phyloP scores from a whole-genome alignment of 176 grass and related monocot genomes.

The Sorghum bicolor region DNA sequence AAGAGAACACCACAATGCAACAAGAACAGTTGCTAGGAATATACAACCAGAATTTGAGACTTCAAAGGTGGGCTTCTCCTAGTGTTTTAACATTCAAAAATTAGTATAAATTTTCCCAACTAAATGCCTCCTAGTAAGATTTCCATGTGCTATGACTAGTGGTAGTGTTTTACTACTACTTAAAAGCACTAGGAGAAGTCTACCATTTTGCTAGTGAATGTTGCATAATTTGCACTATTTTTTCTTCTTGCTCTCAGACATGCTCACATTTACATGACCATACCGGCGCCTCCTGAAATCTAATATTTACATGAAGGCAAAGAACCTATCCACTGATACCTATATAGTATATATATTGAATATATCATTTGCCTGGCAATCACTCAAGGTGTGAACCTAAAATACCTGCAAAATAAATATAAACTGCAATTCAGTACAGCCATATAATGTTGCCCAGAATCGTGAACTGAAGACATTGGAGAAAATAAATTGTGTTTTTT shows the following conservation, averaged over 20 bases:
- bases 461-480: too few species aligned
- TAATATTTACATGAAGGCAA: slow-evolving; percentile 34
- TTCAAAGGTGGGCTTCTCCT: too few species aligned
- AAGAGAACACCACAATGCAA: background rate
- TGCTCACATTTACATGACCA: background rate
- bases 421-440: background rate
- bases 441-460: background rate
- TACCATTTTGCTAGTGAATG: too few species aligned
- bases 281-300: background rate
- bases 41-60: too few species aligned
- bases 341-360: background rate
- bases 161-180: too few species aligned
- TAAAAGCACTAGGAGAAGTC: too few species aligned
- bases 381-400: background rate
- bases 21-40: background rate
- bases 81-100: too few species aligned
- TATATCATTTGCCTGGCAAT: background rate
- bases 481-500: background rate
- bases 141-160: too few species aligned
- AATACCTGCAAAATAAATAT: slow-evolving; percentile 36
- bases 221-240: background rate
- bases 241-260: background rate
- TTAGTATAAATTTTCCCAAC: too few species aligned
- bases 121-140: too few species aligned
- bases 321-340: background rate